These are phyloP conservation scores for Senna siamea DNA, from an alignment of 306 rosid genomes.

Conservation along the genomic window DNA sequence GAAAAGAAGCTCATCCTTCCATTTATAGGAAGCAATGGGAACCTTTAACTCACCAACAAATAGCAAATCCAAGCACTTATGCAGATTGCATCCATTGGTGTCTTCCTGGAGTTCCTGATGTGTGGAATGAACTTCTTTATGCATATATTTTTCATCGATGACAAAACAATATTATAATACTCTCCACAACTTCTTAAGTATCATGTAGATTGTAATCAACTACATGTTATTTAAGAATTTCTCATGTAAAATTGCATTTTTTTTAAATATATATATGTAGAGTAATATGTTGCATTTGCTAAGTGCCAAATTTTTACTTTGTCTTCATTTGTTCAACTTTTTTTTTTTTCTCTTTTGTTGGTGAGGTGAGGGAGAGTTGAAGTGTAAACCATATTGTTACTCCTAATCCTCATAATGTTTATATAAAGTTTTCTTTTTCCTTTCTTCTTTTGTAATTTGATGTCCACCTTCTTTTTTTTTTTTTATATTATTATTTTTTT, in stretches of 20 bases:
- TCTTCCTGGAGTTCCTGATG: conserved; percentile 90
- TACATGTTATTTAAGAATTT: too few species aligned
- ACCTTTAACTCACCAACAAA: conserved; percentile 49
- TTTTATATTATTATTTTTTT: too few species aligned
- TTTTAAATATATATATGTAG: too few species aligned
- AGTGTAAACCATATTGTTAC: conserved; percentile 30
- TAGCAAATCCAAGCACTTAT: conserved; percentile 62
- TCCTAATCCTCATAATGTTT: conserved; percentile 34
- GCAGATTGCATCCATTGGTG: conserved; percentile 98
- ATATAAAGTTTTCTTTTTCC: neutral
- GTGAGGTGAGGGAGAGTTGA: conserved; percentile 9
- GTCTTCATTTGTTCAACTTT: neutral
- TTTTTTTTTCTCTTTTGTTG: neutral
- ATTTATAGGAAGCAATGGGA: conserved; percentile 93
- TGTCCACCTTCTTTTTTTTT: neutral
- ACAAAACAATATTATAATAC: neutral
- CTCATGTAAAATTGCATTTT: too few species aligned
- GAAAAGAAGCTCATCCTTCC: conserved; percentile 89
- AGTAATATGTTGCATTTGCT: conserved; percentile 15
- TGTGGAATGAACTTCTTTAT: conserved; percentile 83
- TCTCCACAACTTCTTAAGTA: neutral
- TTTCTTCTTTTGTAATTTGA: neutral
- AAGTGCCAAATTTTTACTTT: neutral
- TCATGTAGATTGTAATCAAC: too few species aligned
- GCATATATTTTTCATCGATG: conserved; percentile 55